Evolutionary conservation across 345 rosid species (phyloP).

Genomic region (Salix purpurea): DNA sequence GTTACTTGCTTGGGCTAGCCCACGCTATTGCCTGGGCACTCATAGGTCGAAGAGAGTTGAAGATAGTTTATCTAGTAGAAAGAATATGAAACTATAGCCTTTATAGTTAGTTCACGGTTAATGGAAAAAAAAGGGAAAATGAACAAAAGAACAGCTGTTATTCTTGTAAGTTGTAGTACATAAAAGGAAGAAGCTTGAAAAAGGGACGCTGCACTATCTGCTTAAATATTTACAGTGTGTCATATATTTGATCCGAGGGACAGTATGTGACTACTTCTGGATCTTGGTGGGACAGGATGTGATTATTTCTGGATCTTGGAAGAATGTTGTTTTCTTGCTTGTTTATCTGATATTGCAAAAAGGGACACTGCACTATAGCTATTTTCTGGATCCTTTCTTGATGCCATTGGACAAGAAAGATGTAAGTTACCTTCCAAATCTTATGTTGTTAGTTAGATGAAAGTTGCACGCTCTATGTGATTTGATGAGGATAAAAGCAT

Average conservation of each 20-base stretch:
- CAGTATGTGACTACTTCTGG: not conserved
- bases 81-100: too few relatives aligned
- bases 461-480: not conserved
- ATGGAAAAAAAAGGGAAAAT: too few relatives aligned
- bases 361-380: conserved; percentile 9
- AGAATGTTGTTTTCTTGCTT: not conserved
- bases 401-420: conserved; percentile 83
- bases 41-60: too few relatives aligned
- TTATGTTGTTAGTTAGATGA: conserved; percentile 13
- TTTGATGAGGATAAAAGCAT: not conserved
- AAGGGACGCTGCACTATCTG: too few relatives aligned
- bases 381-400: conserved; percentile 82
- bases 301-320: not conserved
- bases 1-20: too few relatives aligned
- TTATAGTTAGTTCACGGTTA: too few relatives aligned
- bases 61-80: too few relatives aligned
- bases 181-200: too few relatives aligned
- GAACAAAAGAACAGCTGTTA: too few relatives aligned
- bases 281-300: not conserved
- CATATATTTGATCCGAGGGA: not conserved
- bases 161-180: too few relatives aligned
- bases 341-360: conserved; percentile 6
- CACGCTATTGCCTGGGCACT: too few relatives aligned
- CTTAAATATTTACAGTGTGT: too few relatives aligned
- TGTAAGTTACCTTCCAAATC: conserved; percentile 50